Percentiles rank a stretch among this genome's conserved stretches.
phyloP scores from a whole-genome alignment of 1,139 yeast species.

The Candida sp. region DNA sequence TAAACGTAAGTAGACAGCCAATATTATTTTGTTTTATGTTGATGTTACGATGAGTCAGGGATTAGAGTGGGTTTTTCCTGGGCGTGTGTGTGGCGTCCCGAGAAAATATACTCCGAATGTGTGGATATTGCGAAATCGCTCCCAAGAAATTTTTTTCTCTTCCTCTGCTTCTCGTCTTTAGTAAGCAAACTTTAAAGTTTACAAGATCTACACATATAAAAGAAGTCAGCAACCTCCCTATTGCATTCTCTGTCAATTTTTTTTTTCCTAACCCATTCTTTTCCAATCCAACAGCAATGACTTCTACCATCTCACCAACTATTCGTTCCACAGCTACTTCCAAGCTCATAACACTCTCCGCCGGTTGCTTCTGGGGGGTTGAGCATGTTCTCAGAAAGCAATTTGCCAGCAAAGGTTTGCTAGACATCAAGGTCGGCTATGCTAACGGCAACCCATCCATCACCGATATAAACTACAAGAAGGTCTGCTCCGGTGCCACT shows the following conservation, averaged over 20 bases:
- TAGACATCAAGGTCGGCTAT: constrained; percentile 86
- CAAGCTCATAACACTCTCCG: constrained; percentile 66
- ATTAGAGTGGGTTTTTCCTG: no score
- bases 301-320: constrained; percentile 36
- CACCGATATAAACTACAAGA: constrained; percentile 67
- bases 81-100: constrained; percentile 3
- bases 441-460: constrained; percentile 69
- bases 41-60: no score
- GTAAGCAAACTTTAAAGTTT: no score
- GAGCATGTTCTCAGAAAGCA: constrained; percentile 82
- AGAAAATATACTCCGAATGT: neutral
- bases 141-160: neutral
- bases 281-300: neutral
- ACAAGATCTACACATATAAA: neutral
- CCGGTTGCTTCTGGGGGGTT: constrained; percentile 97
- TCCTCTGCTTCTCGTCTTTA: neutral
- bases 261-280: neutral
- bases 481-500: constrained; percentile 79
- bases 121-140: constrained; percentile 2
- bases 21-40: no score
- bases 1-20: constrained; percentile 26
- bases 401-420: constrained; percentile 62
- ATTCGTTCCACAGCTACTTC: constrained; percentile 41
- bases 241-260: no score
- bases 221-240: neutral